Percentiles rank a stretch among this genome's conserved stretches.
phyloP scores from a whole-genome alignment of 139 green algal genomes.

The Nannochloris sp. region DNA sequence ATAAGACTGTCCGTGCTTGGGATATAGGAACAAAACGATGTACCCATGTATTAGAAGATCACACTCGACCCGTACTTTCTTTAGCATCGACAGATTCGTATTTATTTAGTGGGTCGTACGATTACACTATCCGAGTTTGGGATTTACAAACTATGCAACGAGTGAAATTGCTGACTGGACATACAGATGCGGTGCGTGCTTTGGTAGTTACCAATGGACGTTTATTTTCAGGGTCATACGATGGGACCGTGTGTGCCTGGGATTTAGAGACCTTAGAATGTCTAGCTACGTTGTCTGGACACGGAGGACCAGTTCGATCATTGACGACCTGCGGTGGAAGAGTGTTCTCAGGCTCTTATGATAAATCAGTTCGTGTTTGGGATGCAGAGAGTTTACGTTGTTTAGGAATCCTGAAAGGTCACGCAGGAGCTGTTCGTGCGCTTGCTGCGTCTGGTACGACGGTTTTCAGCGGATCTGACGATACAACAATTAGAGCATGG shows the following conservation, averaged over 20 bases:
- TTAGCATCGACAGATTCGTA: constrained; percentile 64
- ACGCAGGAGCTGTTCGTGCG: constrained; percentile 76
- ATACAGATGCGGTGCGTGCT: constrained; percentile 84
- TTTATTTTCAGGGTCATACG: constrained; percentile 73
- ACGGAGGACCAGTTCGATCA: constrained; percentile 80
- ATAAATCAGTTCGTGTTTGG: constrained; percentile 88
- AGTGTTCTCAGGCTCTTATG: constrained; percentile 83
- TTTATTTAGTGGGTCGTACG: constrained; percentile 87
- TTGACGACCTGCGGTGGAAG: constrained; percentile 57
- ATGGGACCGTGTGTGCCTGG: constrained; percentile 77
- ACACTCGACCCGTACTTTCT: constrained; percentile 82
- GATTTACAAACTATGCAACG: constrained; percentile 58
- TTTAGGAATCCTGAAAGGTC: constrained; percentile 47
- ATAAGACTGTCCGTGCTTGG: constrained; percentile 91
- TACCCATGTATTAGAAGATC: constrained; percentile 78
- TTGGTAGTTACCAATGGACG: constrained; percentile 51
- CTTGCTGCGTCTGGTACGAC: constrained; percentile 47
- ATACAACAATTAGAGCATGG: constrained; percentile 86
- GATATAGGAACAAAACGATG: constrained; percentile 51
- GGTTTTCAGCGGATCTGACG: constrained; percentile 85
- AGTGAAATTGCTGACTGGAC: constrained; percentile 69
- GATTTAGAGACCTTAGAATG: constrained; percentile 63
- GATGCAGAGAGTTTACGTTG: constrained; percentile 43
- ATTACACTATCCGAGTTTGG: constrained; percentile 90
- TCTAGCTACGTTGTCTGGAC: constrained; percentile 63